These are phyloP conservation scores for Phaeotremella skinneri DNA, from an alignment of 768 basidiomycete species.

Conservation along the genomic window DNA sequence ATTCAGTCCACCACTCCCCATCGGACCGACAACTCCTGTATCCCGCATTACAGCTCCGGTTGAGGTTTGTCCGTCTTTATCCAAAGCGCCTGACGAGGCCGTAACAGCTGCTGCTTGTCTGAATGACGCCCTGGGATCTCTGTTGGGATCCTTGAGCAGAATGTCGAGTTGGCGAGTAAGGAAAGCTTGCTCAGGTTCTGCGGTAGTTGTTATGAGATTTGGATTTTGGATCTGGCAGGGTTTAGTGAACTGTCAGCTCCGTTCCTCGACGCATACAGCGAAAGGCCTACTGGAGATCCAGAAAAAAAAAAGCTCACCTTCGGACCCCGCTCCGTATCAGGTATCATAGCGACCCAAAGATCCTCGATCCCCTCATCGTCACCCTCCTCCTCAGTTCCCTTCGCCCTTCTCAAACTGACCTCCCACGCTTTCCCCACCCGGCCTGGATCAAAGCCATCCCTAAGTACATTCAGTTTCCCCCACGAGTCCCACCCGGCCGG, in stretches of 20 bases:
- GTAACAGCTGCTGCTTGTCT: slow-evolving; percentile 61
- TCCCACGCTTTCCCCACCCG: slow-evolving; percentile 40
- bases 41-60: slow-evolving; percentile 13
- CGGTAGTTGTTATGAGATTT: slow-evolving; percentile 61
- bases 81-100: no score
- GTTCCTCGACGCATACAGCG: background rate
- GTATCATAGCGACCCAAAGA: slow-evolving; percentile 67
- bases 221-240: slow-evolving; percentile 48
- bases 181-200: slow-evolving; percentile 85
- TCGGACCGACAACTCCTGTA: slow-evolving; percentile 81
- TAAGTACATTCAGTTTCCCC: slow-evolving; percentile 86
- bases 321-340: slow-evolving; percentile 63
- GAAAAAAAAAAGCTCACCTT: slow-evolving; percentile 66
- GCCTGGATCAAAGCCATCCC: slow-evolving; percentile 84
- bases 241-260: background rate
- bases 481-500: slow-evolving; percentile 98
- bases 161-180: slow-evolving; percentile 87
- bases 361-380: slow-evolving; percentile 62
- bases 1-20: slow-evolving; percentile 80
- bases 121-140: slow-evolving; percentile 85
- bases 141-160: slow-evolving; percentile 81
- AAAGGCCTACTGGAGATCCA: no score
- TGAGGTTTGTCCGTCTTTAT: background rate
- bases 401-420: slow-evolving; percentile 23
- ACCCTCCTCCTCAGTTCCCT: slow-evolving; percentile 74